phyloP scores from a whole-genome alignment of 306 rosid species.

The Sphenostylis stenocarpa region DNA sequence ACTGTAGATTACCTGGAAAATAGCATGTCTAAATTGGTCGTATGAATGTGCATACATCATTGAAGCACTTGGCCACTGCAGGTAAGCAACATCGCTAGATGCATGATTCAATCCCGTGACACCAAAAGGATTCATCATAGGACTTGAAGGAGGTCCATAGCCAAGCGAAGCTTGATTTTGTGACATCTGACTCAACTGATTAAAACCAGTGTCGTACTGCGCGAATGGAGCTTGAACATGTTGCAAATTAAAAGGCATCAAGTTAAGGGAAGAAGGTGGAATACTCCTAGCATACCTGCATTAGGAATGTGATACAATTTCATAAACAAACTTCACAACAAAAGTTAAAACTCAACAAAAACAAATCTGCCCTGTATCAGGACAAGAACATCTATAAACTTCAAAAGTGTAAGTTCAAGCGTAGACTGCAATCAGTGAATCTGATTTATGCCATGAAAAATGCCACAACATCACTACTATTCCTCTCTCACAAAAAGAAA shows the following conservation, averaged over 20 bases:
- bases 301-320: neutral
- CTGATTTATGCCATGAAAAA: neutral
- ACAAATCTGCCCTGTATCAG: neutral
- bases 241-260: constrained; percentile 62
- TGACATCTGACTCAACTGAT: constrained; percentile 62
- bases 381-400: neutral
- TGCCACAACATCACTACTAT: neutral
- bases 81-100: constrained; percentile 54
- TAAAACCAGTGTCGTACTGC: constrained; percentile 55
- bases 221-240: constrained; percentile 62
- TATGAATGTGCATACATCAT: constrained; percentile 77
- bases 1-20: constrained; percentile 51
- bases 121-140: constrained; percentile 52
- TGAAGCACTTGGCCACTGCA: constrained; percentile 78
- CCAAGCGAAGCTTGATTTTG: constrained; percentile 49
- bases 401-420: neutral
- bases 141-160: constrained; percentile 53
- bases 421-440: neutral
- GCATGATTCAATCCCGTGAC: constrained; percentile 59
- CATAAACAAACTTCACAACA: constrained; percentile 2
- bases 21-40: constrained; percentile 71
- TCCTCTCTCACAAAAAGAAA: neutral
- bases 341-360: neutral
- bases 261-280: constrained; percentile 49
- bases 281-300: constrained; percentile 68